Evolutionary conservation across 1,139 yeast genomes (phyloP), one percentile per base, ranked within the genome.

Genomic region (Pichia cactophila): DNA sequence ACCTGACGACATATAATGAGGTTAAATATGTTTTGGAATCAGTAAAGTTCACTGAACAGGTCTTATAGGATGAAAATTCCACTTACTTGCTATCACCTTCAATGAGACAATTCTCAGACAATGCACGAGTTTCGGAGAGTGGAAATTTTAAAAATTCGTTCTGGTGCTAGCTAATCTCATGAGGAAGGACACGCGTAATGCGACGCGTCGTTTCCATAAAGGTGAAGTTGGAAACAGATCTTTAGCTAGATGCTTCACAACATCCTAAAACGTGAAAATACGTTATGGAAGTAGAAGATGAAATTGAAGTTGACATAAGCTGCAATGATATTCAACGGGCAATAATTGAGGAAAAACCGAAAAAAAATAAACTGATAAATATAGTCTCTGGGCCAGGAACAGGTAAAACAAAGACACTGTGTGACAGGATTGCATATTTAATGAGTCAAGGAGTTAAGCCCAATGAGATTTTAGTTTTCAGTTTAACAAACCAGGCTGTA

Each of bases 371-470:
- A 3, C 64, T 82, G 0, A 61, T 83, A 11, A 70, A 77, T 26
- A 69, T 83, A 1, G 69, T 72, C 20, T 85, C 89, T 0, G 89
- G 90, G 0, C 89, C 90, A 0, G 90, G 90, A 3, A 77, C 86
- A 26, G 95, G 95, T 1, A 86, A 86, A 58, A 84, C 94, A 0
- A 69, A 70, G 41, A 81, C 89, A 0, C 58, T 86, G 33, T 76
- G 79, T 2, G 68, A 73, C 41, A 70, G 87, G 52, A 70, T 83
- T 0, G 77, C 76, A 2, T 68, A 74, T 53, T 58, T 82, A 54
- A 61, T 84, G 5, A 67, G 68, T 4, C 66, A 65, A 2, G 61
- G 57, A 1, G 35, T 78, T 0, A 53, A 61, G 2, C 87, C 90
- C 0, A 64, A 69, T 9, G 78, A 80, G 46, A 75, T 86, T 2